These are phyloP conservation scores for Umbilicus rupestris DNA, from an alignment of 164 flowering plant species.

Conservation along the genomic window DNA sequence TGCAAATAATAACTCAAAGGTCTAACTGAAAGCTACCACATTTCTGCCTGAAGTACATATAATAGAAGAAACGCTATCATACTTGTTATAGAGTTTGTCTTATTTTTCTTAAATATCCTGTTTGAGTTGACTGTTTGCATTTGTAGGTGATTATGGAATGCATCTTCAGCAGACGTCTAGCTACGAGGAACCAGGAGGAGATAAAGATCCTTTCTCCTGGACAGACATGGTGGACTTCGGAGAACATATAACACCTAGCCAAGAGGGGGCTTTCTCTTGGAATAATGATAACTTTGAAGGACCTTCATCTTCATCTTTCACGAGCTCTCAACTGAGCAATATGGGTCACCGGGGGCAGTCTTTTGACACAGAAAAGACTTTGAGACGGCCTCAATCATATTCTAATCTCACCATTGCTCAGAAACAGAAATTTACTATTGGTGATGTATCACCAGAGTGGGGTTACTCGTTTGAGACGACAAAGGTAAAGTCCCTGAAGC, in stretches of 20 bases:
- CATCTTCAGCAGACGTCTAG: slow-evolving; percentile 16
- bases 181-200: slow-evolving; percentile 14
- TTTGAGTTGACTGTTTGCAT: background rate
- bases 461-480: slow-evolving; percentile 60
- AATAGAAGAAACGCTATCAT: background rate
- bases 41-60: background rate
- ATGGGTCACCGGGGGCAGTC: slow-evolving; percentile 24
- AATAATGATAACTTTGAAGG: slow-evolving; percentile 16
- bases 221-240: slow-evolving; percentile 32
- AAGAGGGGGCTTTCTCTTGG: background rate
- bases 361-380: slow-evolving; percentile 34
- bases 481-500: slow-evolving; percentile 43
- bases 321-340: slow-evolving; percentile 20
- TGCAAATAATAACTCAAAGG: background rate
- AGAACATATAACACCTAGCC: slow-evolving; percentile 14
- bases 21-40: slow-evolving; percentile 5
- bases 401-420: slow-evolving; percentile 43
- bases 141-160: slow-evolving; percentile 27
- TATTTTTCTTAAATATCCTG: background rate
- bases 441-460: slow-evolving; percentile 83
- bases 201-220: slow-evolving; percentile 38
- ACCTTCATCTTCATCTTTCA: slow-evolving; percentile 25
- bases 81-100: background rate
- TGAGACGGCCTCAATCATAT: slow-evolving; percentile 26
- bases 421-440: slow-evolving; percentile 59